Evolutionary conservation across 306 rosid genomes (phyloP).

Genomic region (Geum urbanum): DNA sequence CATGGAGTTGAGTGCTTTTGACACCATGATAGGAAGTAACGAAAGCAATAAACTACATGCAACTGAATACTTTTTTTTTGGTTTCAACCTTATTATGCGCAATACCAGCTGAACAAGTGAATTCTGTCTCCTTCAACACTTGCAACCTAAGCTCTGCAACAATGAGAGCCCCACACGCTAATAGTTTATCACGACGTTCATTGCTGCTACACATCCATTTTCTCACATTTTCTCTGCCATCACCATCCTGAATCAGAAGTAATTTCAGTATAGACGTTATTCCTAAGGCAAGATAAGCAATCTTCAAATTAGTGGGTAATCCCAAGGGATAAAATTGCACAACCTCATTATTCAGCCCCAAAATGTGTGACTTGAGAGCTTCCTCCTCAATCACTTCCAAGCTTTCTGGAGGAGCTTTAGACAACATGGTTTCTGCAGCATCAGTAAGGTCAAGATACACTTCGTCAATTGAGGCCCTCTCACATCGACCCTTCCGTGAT

Average conservation of each 20-base stretch:
- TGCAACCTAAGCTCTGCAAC: constrained; percentile 85
- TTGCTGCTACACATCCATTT: constrained; percentile 61
- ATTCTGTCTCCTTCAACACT: constrained; percentile 82
- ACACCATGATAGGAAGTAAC: constrained; percentile 10
- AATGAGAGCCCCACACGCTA: constrained; percentile 91
- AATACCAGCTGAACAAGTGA: constrained; percentile 96
- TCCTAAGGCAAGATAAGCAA: neutral
- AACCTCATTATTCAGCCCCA: constrained; percentile 71
- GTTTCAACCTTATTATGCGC: constrained; percentile 86
- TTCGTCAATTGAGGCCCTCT: constrained; percentile 97
- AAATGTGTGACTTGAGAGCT: constrained; percentile 74
- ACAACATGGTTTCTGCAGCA: constrained; percentile 74
- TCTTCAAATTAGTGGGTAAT: neutral
- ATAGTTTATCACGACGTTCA: constrained; percentile 68
- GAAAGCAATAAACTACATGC: constrained; percentile 4
- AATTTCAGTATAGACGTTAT: constrained; percentile 25
- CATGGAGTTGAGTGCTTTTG: constrained; percentile 1
- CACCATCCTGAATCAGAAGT: constrained; percentile 51
- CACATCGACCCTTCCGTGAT: constrained; percentile 79
- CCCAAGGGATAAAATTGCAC: no score
- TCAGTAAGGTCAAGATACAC: constrained; percentile 89
- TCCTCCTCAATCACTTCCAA: constrained; percentile 54
- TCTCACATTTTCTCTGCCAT: constrained; percentile 56
- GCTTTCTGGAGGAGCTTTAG: constrained; percentile 61
- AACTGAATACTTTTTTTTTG: constrained; percentile 11